These are phyloP conservation scores for Hibiscus trionum DNA, from an alignment of 345 rosid genomes.

Conservation along the genomic window DNA sequence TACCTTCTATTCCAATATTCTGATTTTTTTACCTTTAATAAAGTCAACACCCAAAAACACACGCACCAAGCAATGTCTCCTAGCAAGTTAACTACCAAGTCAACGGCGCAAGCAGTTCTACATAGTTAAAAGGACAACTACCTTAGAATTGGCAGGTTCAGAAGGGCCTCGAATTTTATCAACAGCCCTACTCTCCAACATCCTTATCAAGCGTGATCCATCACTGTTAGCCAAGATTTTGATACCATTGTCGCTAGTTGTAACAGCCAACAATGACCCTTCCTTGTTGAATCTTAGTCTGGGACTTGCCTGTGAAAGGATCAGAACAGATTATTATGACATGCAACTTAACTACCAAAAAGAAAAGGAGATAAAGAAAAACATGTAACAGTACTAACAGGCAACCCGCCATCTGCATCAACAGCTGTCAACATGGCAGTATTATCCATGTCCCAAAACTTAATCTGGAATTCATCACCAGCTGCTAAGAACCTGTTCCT, in stretches of 20 bases:
- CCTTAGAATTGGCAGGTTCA: slow-evolving; percentile 40
- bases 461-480: slow-evolving; percentile 55
- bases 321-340: background rate
- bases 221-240: slow-evolving; percentile 44
- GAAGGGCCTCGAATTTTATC: slow-evolving; percentile 36
- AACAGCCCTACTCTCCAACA: slow-evolving; percentile 33
- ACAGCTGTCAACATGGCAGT: slow-evolving; percentile 28
- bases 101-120: background rate
- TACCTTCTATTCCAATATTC: background rate
- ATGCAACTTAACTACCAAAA: background rate
- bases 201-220: slow-evolving; percentile 39
- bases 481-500: slow-evolving; percentile 56
- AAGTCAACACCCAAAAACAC: background rate
- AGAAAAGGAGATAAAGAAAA: background rate
- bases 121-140: slow-evolving; percentile 2
- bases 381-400: slow-evolving; percentile 28
- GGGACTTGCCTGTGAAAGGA: slow-evolving; percentile 45
- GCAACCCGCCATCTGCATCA: slow-evolving; percentile 61
- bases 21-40: background rate
- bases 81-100: background rate
- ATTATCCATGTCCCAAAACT: slow-evolving; percentile 70
- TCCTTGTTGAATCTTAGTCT: slow-evolving; percentile 59
- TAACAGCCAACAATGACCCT: slow-evolving; percentile 49
- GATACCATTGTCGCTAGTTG: slow-evolving; percentile 52
- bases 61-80: background rate